Conservation (phyloP, 225 moss, liverwort and hornwort species). For the Straminergon stramineum region DNA sequence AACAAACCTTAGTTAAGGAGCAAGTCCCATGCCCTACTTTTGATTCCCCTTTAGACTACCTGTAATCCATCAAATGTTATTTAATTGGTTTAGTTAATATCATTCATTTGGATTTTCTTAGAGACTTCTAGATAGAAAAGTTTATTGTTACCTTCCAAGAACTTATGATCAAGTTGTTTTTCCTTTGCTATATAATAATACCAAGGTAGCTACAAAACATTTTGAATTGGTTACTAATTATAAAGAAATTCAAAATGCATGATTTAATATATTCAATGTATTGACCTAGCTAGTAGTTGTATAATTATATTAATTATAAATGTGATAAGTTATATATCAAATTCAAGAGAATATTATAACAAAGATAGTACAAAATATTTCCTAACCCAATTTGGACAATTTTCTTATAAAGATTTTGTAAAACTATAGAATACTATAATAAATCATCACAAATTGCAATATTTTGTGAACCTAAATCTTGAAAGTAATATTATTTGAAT, state of each 20-base stretch:
- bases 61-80: neutral
- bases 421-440: neutral
- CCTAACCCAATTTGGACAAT: neutral
- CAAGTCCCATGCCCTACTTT: neutral
- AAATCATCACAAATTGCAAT: neutral
- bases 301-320: neutral
- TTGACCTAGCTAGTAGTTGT: neutral
- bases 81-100: neutral
- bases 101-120: neutral
- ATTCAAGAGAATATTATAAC: neutral
- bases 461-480: neutral
- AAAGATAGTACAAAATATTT: neutral
- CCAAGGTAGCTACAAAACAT: neutral
- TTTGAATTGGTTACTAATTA: neutral
- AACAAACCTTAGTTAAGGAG: fast-evolving
- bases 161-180: neutral
- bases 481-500: neutral
- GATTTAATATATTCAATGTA: neutral
- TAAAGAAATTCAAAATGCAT: neutral
- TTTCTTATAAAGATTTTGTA: neutral
- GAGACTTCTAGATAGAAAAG: neutral
- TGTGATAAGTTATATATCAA: neutral
- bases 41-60: neutral
- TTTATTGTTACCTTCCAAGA: neutral
- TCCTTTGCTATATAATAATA: neutral